Evolutionary conservation across 2,329 filamentous ascomycete species (phyloP).

Genomic region (Anthostomella pinea): DNA sequence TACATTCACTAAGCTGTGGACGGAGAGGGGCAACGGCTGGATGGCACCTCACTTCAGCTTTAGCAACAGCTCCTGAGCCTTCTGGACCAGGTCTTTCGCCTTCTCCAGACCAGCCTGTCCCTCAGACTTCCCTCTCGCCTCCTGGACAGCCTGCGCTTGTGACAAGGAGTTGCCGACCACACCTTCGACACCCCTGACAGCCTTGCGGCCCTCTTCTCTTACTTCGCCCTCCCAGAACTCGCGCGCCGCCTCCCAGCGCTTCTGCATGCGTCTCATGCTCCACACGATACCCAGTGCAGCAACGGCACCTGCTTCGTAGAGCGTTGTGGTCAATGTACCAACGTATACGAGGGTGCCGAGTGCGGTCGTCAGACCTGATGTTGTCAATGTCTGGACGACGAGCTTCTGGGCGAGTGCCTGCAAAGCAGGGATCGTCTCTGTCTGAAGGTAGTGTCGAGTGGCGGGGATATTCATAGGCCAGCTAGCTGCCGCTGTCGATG

Average conservation of each 20-base stretch:
- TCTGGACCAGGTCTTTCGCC: conserved; percentile 44
- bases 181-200: conserved; percentile 54
- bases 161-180: conserved; percentile 48
- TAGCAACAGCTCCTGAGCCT: conserved; percentile 47
- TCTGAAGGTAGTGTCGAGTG: conserved; percentile 63
- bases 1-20: too few relatives aligned
- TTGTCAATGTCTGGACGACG: conserved; percentile 72
- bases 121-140: conserved; percentile 17
- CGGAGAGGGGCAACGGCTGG: too few relatives aligned
- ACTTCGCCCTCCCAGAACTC: conserved; percentile 64
- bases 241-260: conserved; percentile 59
- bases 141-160: conserved; percentile 24
- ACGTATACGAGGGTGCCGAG: conserved; percentile 57
- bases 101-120: conserved; percentile 33
- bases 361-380: conserved; percentile 59
- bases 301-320: conserved; percentile 62
- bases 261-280: conserved; percentile 58
- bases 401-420: conserved; percentile 72
- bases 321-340: conserved; percentile 48
- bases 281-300: conserved; percentile 59
- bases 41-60: conserved; percentile 49
- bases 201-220: conserved; percentile 64
- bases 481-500: conserved; percentile 30
- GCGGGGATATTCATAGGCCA: conserved; percentile 76
- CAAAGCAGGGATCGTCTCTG: conserved; percentile 66